A percentile compares a stretch with the other conserved stretches of the same genome.
phyloP scores from a whole-genome alignment of 345 rosid species.

The Gossypium bickii region DNA sequence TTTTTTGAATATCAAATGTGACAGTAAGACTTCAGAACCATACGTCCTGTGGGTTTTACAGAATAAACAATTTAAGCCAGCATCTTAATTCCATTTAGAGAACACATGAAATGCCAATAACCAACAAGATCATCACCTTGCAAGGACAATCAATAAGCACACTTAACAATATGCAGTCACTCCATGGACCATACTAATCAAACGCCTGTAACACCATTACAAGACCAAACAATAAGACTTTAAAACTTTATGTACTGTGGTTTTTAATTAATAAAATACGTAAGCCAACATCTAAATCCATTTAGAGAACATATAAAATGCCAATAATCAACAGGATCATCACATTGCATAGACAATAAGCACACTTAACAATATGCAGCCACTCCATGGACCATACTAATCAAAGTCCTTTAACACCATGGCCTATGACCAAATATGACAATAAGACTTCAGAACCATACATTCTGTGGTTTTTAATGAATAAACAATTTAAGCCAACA shows the following conservation, averaged over 20 bases:
- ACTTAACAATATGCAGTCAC: background rate
- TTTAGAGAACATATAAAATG: background rate
- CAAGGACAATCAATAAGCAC: background rate
- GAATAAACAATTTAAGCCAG: background rate
- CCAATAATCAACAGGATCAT: background rate
- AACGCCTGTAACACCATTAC: background rate
- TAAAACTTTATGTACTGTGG: background rate
- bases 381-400: background rate
- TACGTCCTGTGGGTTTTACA: too few species aligned
- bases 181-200: background rate
- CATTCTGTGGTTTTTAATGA: too few species aligned
- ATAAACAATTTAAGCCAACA: background rate
- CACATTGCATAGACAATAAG: background rate
- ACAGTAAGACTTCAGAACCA: background rate
- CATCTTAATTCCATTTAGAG: background rate
- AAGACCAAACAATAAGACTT: background rate
- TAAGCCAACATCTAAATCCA: background rate
- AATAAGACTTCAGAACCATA: background rate
- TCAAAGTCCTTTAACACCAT: background rate
- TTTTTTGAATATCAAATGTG: background rate
- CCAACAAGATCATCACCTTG: background rate
- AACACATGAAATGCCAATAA: background rate
- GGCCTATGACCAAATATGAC: background rate
- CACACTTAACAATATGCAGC: background rate
- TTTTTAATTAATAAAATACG: background rate